These are phyloP conservation scores for Stemphylium vesicarium DNA, from an alignment of 2,329 filamentous ascomycete genomes.

Conservation along the genomic window DNA sequence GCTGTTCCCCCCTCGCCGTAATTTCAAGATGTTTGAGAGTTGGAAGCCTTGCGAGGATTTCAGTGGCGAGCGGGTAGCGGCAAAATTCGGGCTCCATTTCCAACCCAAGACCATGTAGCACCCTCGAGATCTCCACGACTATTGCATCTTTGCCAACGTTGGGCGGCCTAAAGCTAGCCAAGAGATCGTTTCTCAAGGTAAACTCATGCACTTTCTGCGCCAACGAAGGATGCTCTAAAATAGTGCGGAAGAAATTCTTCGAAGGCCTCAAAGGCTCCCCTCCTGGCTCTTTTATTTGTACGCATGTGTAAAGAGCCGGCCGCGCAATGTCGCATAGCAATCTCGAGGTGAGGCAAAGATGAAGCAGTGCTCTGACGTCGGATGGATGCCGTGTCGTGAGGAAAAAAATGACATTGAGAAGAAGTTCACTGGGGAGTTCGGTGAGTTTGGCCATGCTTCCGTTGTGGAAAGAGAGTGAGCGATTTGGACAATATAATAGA, in stretches of 20 bases:
- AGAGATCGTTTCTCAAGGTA: neutral
- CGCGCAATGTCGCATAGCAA: constrained; percentile 6
- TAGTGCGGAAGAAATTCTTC: constrained; percentile 9
- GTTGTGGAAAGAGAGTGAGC: no score
- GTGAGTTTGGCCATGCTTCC: constrained; percentile 6
- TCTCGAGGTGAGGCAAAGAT: constrained; percentile 8
- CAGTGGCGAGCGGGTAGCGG: constrained; percentile 6
- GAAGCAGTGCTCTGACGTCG: constrained; percentile 3
- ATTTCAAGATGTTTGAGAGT: constrained; percentile 6
- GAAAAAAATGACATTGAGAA: constrained; percentile 5
- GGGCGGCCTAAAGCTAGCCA: neutral
- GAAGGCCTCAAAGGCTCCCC: neutral
- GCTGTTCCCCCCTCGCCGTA: constrained; percentile 6
- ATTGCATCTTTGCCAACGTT: neutral
- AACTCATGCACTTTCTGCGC: constrained; percentile 7
- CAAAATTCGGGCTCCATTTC: constrained; percentile 10
- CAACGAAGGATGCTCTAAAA: constrained; percentile 6
- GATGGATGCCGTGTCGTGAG: neutral
- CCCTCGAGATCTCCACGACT: neutral
- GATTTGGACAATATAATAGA: no score
- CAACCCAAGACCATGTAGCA: neutral
- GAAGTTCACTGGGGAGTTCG: constrained; percentile 11
- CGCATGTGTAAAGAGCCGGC: constrained; percentile 13
- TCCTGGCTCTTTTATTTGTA: neutral
- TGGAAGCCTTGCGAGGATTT: constrained; percentile 6